These are phyloP conservation scores for Bruguiera hainesii DNA, from an alignment of 441 rosid genomes.

Conservation along the genomic window DNA sequence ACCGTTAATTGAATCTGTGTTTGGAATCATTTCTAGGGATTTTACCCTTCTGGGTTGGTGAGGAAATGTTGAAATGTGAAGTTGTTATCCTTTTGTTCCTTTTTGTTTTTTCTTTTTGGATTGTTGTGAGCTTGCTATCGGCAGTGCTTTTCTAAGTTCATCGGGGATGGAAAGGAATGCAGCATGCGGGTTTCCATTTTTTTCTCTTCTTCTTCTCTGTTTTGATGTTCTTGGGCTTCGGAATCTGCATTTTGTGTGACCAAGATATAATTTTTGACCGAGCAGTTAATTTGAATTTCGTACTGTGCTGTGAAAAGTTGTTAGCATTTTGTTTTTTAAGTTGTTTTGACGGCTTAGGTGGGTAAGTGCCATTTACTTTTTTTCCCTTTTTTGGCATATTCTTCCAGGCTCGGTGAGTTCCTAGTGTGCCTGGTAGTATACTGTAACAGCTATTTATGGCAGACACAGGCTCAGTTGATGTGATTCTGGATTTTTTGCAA, in stretches of 20 bases:
- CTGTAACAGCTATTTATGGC: slow-evolving; percentile 46
- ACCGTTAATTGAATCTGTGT: not conserved
- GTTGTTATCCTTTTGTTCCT: not conserved
- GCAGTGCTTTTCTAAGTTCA: too few species aligned
- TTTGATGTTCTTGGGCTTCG: not conserved
- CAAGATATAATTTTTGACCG: not conserved
- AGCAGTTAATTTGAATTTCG: not conserved
- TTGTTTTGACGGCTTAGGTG: not conserved
- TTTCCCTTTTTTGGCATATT: not conserved
- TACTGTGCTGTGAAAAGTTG: not conserved
- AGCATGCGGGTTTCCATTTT: not conserved
- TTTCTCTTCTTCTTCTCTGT: not conserved
- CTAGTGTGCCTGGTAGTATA: slow-evolving; percentile 24
- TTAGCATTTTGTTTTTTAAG: not conserved
- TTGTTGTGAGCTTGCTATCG: not conserved
- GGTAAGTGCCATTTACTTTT: not conserved
- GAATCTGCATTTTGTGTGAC: not conserved
- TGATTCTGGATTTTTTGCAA: slow-evolving; percentile 71
- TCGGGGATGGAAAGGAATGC: too few species aligned
- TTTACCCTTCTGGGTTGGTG: not conserved
- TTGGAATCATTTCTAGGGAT: not conserved
- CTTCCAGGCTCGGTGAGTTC: slow-evolving; percentile 35
- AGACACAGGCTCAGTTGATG: slow-evolving; percentile 58
- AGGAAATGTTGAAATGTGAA: not conserved
- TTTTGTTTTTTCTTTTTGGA: not conserved